Evolutionary conservation across 2,329 filamentous ascomycete species (phyloP).

Genomic region (Ophioceras dolichostomum): DNA sequence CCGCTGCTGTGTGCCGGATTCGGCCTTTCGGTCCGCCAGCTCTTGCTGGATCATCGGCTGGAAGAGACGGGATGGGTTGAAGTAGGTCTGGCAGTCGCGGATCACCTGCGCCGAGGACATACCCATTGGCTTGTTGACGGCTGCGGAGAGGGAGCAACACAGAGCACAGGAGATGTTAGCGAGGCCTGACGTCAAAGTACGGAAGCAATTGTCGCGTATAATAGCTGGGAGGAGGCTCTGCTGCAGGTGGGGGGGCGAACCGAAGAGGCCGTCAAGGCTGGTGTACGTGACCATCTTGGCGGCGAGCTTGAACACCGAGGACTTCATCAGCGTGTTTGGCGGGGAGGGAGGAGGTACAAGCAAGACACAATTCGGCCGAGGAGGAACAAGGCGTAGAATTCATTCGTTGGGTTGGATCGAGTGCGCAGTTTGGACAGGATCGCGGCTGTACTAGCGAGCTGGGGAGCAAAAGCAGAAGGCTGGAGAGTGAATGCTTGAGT

Average conservation of each 20-base stretch:
- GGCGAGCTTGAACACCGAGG: neutral
- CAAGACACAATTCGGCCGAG: too few species aligned
- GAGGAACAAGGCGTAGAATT: too few species aligned
- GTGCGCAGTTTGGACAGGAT: too few species aligned
- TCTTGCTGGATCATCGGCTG: constrained; percentile 61
- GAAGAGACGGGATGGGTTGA: constrained; percentile 74
- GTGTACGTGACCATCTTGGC: neutral
- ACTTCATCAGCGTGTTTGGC: neutral
- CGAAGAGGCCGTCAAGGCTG: constrained; percentile 42
- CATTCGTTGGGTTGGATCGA: too few species aligned
- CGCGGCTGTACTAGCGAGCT: too few species aligned
- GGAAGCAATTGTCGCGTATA: too few species aligned
- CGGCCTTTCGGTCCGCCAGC: constrained; percentile 35
- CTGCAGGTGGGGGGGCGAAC: constrained; percentile 13
- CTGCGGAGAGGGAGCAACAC: too few species aligned
- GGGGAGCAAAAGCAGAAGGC: too few species aligned
- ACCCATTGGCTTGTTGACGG: constrained; percentile 83
- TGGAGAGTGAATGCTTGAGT: too few species aligned
- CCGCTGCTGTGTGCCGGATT: constrained; percentile 44
- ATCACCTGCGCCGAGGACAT: constrained; percentile 85
- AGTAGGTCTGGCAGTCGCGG: constrained; percentile 72
- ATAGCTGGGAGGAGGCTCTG: neutral
- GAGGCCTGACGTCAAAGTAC: too few species aligned
- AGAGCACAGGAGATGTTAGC: too few species aligned
- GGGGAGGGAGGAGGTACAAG: too few species aligned